Evolutionary conservation across 345 rosid genomes (phyloP), one percentile per base, ranked within the genome.

Genomic region (Murraya koenigii): DNA sequence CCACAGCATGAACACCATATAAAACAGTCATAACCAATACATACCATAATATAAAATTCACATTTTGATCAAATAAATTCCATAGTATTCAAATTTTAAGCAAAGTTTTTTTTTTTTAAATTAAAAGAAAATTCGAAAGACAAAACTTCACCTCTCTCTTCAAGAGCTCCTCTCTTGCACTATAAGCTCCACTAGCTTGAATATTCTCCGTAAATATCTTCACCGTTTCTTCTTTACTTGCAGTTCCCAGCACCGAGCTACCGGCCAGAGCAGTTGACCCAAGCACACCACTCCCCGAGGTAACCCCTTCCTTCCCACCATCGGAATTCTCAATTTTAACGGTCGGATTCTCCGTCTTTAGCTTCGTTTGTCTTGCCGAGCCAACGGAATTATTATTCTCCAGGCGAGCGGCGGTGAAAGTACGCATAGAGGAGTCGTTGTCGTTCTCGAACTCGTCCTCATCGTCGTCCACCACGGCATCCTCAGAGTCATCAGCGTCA

Each of bases 141-240:
- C 19, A 63, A 69, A 77, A 68, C 19, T 61, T 62, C 61, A 93
- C 99, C 92, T 97, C 99, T 86, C 91, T 85, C 82, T 90, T 97
- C 85, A 97, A 84, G 82, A 79, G 80, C 85, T 94, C 99, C 87
- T 97, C 99, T 85, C 99, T 89, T 2, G 98, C 97, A 79, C 92
- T 90, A 81, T 97, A 97, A 79, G 99, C 99, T 2, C 99, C 99
- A 67, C 96, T 91, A 8, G 98, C 91, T 92, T 97, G 99, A 63
- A 94, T 72, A 85, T 94, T 94, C 82, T 94, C 99, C 0, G 98
- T 90, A 84, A 93, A 86, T 81, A 91, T 87, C 90, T 93, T 93
- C 74, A 84, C 89, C 22, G 90, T 83, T 62, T 91, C 99, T 75
- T 94, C 99, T 84, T 90, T 97, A 2, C 82, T 88, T 66, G 80